phyloP scores from a whole-genome alignment of 805 yeast species.

The Blastobotrys robertii region DNA sequence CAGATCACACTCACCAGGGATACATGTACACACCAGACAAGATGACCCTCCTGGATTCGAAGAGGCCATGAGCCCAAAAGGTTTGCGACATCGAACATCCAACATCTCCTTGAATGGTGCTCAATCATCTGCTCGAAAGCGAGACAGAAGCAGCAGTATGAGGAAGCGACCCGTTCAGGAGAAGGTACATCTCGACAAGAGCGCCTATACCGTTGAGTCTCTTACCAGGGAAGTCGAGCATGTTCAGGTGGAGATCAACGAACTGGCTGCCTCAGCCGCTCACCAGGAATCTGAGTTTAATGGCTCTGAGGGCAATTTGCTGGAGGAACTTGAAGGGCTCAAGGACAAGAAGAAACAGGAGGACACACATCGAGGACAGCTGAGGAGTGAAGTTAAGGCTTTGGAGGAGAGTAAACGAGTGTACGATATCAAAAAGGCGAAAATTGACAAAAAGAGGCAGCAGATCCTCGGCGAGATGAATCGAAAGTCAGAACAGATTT shows the following conservation, averaged over 20 bases:
- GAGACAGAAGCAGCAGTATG: background rate
- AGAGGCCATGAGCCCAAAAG: background rate
- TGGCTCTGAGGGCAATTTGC: conserved; percentile 17
- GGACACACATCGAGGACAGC: conserved; percentile 25
- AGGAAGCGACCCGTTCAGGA: background rate
- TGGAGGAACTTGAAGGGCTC: conserved; percentile 21
- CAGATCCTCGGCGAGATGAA: conserved; percentile 14
- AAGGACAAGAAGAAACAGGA: conserved; percentile 23
- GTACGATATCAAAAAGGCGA: conserved; percentile 27
- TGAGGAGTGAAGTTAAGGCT: conserved; percentile 28
- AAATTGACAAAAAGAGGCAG: conserved; percentile 20
- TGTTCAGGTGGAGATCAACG: conserved; percentile 26
- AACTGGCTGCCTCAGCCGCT: conserved; percentile 16
- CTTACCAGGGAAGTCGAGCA: conserved; percentile 27
- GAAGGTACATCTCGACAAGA: conserved; percentile 3
- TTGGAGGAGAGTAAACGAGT: conserved; percentile 30
- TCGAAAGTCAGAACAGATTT: conserved; percentile 1
- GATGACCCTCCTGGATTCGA: conserved; percentile 2
- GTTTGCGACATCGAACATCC: conserved; percentile 3
- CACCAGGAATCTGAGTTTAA: conserved; percentile 23
- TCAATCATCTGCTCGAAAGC: conserved; percentile 1
- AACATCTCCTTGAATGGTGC: background rate
- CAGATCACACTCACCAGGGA: conserved; percentile 17
- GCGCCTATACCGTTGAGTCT: conserved; percentile 26
- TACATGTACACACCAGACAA: background rate